A percentile compares a stretch with the other conserved stretches of the same genome.
Conservation (phyloP, 1,284 basidiomycete genomes). For the Puccinia novopanici region DNA sequence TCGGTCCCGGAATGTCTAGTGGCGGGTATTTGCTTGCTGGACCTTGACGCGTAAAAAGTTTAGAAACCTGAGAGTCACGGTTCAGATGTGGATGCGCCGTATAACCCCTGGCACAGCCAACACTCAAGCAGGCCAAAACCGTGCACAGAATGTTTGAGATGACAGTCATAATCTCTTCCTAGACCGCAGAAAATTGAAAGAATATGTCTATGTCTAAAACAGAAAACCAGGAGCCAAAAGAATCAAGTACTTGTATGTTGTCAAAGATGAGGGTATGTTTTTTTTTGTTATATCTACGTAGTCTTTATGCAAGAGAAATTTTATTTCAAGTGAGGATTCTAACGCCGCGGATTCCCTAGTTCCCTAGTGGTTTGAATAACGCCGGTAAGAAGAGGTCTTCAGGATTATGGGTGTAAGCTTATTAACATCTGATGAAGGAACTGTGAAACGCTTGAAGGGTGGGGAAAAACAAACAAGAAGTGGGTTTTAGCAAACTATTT, state of each 20-base stretch:
- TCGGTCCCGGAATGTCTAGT: conserved; percentile 46
- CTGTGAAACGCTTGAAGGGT: not conserved
- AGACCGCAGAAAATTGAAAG: not conserved
- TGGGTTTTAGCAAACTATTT: not conserved
- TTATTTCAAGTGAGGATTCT: not conserved
- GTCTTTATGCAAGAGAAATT: not conserved
- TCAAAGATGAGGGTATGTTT: not conserved
- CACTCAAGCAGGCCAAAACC: not conserved
- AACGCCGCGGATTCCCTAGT: too few relatives aligned
- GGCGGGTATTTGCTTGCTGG: conserved; percentile 19
- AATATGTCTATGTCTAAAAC: not conserved
- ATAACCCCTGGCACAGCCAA: not conserved
- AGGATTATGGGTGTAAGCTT: not conserved
- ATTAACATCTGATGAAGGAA: not conserved
- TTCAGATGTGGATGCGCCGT: not conserved
- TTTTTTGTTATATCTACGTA: not conserved
- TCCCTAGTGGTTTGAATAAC: too few relatives aligned
- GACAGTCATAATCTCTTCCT: not conserved
- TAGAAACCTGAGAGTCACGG: not conserved
- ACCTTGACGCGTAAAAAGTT: conserved; percentile 29
- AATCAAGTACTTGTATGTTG: not conserved
- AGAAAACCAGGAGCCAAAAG: not conserved
- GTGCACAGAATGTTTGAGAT: not conserved
- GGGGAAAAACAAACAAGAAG: not conserved
- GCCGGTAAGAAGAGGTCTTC: not conserved